Conservation (phyloP, 768 basidiomycete genomes). For the Krasilnikovozyma curviuscula region DNA sequence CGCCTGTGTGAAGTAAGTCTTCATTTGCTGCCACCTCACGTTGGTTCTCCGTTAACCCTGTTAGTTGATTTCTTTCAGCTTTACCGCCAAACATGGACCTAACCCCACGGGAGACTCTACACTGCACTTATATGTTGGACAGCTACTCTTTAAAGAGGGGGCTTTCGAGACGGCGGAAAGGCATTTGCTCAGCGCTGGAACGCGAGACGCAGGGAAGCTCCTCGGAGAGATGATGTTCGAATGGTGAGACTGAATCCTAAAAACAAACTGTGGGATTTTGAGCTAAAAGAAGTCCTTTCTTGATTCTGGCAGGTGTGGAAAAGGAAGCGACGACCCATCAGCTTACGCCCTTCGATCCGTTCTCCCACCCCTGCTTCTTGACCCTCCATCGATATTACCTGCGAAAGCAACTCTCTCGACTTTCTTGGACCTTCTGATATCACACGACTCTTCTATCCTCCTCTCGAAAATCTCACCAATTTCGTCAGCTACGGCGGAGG, state of each 20-base stretch:
- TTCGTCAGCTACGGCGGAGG: constrained; percentile 9
- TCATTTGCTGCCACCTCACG: constrained; percentile 13
- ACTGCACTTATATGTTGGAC: constrained; percentile 76
- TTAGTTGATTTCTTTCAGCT: constrained; percentile 35
- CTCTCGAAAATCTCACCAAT: constrained; percentile 16
- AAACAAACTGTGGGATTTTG: not conserved
- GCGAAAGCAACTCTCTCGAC: constrained; percentile 80
- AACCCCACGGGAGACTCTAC: constrained; percentile 68
- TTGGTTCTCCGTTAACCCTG: not conserved
- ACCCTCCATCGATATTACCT: constrained; percentile 76
- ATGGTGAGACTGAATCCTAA: constrained; percentile 35
- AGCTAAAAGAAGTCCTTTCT: not conserved
- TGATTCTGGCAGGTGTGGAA: constrained; percentile 15
- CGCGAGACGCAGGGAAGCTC: constrained; percentile 66
- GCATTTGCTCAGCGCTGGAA: constrained; percentile 68
- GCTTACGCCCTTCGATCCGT: constrained; percentile 67
- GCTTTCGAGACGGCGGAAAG: constrained; percentile 54
- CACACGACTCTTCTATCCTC: constrained; percentile 32
- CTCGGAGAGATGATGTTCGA: constrained; percentile 72
- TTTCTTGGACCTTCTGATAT: constrained; percentile 46
- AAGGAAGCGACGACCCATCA: constrained; percentile 37
- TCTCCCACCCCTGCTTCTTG: constrained; percentile 55
- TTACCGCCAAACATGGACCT: constrained; percentile 60
- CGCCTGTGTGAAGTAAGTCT: constrained; percentile 49
- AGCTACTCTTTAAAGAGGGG: constrained; percentile 51